A percentile compares a stretch with the other conserved stretches of the same genome.
These are phyloP conservation scores for Penicillium psychrosexuale DNA, from an alignment of 2,329 filamentous ascomycete species.

Conservation along the genomic window DNA sequence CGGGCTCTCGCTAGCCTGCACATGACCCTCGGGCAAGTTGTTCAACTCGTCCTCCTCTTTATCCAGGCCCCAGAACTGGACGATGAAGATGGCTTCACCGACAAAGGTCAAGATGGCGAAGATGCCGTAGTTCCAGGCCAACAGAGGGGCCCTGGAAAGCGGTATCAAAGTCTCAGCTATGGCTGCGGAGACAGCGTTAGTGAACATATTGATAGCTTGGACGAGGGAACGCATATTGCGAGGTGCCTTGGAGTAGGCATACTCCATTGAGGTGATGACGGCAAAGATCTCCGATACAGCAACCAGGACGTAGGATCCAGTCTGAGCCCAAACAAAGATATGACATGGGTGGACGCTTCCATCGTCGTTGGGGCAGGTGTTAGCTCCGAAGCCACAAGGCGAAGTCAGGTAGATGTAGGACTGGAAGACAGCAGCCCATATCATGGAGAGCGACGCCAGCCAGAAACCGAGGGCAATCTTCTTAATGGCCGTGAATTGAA, in stretches of 20 bases:
- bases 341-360: neutral
- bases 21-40: conserved; percentile 21
- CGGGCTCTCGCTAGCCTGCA: conserved; percentile 11
- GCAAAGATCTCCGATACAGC: conserved; percentile 39
- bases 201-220: conserved; percentile 57
- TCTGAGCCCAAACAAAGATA: neutral
- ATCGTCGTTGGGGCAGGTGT: neutral
- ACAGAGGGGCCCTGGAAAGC: neutral
- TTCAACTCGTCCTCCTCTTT: conserved; percentile 67
- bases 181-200: neutral
- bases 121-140: neutral
- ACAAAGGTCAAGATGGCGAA: neutral
- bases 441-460: neutral
- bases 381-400: neutral
- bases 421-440: neutral
- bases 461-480: neutral
- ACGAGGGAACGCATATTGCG: conserved; percentile 77
- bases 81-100: conserved; percentile 43
- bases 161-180: neutral
- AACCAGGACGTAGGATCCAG: neutral
- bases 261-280: conserved; percentile 64
- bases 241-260: conserved; percentile 74
- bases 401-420: neutral
- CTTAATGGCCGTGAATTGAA: neutral
- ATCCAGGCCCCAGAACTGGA: conserved; percentile 60